phyloP scores from a whole-genome alignment of 768 basidiomycete species.

The Pleurotus citrinopileatus region DNA sequence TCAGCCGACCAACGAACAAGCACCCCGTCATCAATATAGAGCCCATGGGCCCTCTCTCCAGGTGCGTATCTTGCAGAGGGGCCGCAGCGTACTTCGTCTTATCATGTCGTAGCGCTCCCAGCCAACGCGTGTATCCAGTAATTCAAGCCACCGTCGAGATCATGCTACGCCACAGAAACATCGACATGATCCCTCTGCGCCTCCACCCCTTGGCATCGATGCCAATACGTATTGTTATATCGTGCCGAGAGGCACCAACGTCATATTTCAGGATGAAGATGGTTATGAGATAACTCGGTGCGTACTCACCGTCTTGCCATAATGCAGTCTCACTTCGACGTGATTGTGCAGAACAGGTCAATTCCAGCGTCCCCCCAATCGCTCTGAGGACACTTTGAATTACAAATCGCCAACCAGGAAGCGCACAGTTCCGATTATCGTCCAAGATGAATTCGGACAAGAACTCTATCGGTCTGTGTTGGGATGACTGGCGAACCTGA shows the following conservation, averaged over 20 bases:
- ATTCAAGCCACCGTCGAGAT: not conserved
- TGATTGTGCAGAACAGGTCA: conserved; percentile 45
- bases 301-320: not conserved
- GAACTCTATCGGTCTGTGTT: conserved; percentile 51
- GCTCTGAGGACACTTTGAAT: conserved; percentile 17
- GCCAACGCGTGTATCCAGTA: not conserved
- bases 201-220: not conserved
- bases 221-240: conserved; percentile 46
- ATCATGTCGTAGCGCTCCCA: too few species aligned
- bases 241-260: conserved; percentile 60
- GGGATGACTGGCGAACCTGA: not conserved
- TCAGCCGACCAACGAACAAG: not conserved
- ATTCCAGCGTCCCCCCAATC: conserved; percentile 25
- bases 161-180: not conserved
- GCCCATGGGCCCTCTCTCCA: not conserved
- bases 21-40: not conserved
- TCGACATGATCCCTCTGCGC: not conserved
- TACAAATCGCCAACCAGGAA: not conserved
- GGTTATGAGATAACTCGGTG: conserved; percentile 67
- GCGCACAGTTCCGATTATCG: conserved; percentile 43
- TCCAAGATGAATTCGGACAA: conserved; percentile 57
- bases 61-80: too few species aligned
- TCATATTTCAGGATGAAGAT: conserved; percentile 65
- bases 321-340: not conserved
- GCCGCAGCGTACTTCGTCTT: too few species aligned